Evolutionary conservation across 225 moss, liverwort and hornwort genomes (phyloP), one percentile per base, ranked within the genome.

Genomic region (Rhytidiadelphus loreus): DNA sequence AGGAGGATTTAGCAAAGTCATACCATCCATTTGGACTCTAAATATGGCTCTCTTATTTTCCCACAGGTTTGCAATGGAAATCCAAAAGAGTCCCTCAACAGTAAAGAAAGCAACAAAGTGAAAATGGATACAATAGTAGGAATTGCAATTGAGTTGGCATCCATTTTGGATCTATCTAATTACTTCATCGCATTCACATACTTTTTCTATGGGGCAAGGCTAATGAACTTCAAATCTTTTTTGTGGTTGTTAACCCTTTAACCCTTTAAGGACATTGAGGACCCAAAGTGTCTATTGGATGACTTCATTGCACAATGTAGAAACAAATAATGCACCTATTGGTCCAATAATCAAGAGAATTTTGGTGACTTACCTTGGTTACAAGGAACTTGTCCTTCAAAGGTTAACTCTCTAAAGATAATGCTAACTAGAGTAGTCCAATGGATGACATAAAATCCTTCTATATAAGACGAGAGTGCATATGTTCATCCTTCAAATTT

Each of bases 371-470:
- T 25, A 24, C 8, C 1, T 8, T 41, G 0, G 15, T 71, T 26
- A 43, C 2, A 8, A 1, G 64, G 8, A 17, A 3, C 1, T 3
- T 29, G 29, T 64, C 15, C 5, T 25, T 41, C 1, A 41, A 25
- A 8, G 8, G 1, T 41, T 70, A 41, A 25, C 41, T 1, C 14
- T 71, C 0, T 8, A 26, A 71, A 8, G 25, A 41, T 10, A 4
- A 8, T 70, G 15, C 2, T 2, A 4, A 43, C 16, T 1, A 43
- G 5, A 71, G 43, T 8, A 2, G 26, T 69, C 1, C 1, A 39
- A 26, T 43, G 16, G 5, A 70, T 41, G 41, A 25, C 4, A 44
- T 0, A 30, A 11, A 48, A 30, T 19, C 32, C 7, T 48, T 32
- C 32, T 16, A 30, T 29, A 0, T 19, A 74, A 48, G 48, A 30